Evolutionary conservation across 2,329 filamentous ascomycete genomes (phyloP), one percentile per base, ranked within the genome.

Genomic region (Clonostachys rosea): DNA sequence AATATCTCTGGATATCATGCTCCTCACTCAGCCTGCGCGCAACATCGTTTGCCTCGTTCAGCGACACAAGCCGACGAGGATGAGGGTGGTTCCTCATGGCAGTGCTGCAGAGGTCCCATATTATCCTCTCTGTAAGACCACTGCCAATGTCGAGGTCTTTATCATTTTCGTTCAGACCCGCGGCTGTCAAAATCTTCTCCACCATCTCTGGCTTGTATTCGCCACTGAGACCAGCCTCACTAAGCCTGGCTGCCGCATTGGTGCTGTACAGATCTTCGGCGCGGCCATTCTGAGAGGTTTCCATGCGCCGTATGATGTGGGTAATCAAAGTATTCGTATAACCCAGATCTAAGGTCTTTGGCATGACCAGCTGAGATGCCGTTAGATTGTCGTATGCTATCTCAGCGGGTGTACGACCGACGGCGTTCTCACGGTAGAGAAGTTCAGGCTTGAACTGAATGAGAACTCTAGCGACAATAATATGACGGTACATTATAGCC

Each of bases 371-470:
- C 40, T 64, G 63, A 8, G 59, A 56, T 8, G 66, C 63, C 3
- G 78, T 66, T 50, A 75, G 74, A 2, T 64, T 62, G 46, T 87
- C 83, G 44, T 79, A 69, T 0, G 84, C 81, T 43, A 88, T 66
- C 55, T 94, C 88, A 30, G 76, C 73, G 0, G 89, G 85, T 0
- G 88, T 94, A 14, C 79, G 76, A 3, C 89, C 89, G 0, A 87
- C 87, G 0, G 87, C 81, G 54, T 91, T 91, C 61, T 94, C 89
- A 18, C 83, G 78, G 54, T 79, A 75, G 1, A 90, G 67, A 2
- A 91, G 70, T 20, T 73, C 70, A 0, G 84, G 79, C 16, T 78
- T 72, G 53, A 69, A 69, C 10, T 77, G 66, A 11, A 91, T 64
- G 4, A 87, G 56, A 3, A 69, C 56, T 13, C 69, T 63, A 36